Conservation (phyloP, 805 yeast species). For the Pichia pseudocactophila region DNA sequence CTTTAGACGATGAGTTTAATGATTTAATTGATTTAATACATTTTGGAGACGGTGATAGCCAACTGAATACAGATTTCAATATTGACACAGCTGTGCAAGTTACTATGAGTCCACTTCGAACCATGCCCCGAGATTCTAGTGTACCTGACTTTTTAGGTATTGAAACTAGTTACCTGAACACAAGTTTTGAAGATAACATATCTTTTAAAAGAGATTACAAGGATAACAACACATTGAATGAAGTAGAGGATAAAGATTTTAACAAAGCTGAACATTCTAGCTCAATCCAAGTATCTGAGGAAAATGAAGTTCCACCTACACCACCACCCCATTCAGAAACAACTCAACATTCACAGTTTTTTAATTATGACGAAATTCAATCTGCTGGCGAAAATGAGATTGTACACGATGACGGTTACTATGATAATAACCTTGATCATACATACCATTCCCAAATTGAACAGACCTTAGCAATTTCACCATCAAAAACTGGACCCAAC, state of each 20-base stretch:
- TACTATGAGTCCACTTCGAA: conserved; percentile 8
- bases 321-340: background rate
- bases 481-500: no score
- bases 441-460: conserved; percentile 6
- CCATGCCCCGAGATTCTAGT: conserved; percentile 5
- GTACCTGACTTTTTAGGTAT: conserved; percentile 12
- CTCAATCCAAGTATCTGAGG: conserved; percentile 2
- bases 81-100: conserved; percentile 10
- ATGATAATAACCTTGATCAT: no score
- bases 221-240: no score
- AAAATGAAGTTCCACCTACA: conserved; percentile 1
- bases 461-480: no score
- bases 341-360: background rate
- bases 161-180: conserved; percentile 5
- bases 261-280: background rate
- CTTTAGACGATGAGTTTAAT: conserved; percentile 15
- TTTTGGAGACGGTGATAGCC: conserved; percentile 21
- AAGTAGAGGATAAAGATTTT: no score
- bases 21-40: conserved; percentile 26
- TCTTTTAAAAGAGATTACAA: no score
- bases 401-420: background rate
- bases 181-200: conserved; percentile 2
- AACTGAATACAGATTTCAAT: conserved; percentile 20
- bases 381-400: background rate
- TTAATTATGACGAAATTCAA: no score